These are phyloP conservation scores for Boletellus dicymbophilus DNA, from an alignment of 1,284 basidiomycete genomes.

Conservation along the genomic window DNA sequence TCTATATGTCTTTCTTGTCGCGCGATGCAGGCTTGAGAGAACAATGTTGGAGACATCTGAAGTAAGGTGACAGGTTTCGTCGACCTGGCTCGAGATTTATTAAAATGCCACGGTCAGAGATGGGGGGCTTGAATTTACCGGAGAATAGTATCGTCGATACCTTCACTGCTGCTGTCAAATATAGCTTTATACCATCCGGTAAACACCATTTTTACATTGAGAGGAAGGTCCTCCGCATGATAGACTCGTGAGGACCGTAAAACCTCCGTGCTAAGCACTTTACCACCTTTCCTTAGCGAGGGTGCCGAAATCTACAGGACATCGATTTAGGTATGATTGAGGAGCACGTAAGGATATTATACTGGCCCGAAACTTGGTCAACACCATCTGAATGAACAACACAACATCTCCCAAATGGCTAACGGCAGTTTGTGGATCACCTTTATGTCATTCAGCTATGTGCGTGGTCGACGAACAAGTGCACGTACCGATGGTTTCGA, in stretches of 20 bases:
- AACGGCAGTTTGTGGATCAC: slow-evolving; percentile 79
- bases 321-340: neutral
- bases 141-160: slow-evolving; percentile 78
- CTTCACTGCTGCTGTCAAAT: slow-evolving; percentile 75
- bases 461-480: slow-evolving; percentile 8
- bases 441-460: slow-evolving; percentile 37
- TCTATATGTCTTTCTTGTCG: slow-evolving; percentile 57
- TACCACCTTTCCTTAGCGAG: slow-evolving; percentile 43
- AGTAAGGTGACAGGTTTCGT: slow-evolving; percentile 70
- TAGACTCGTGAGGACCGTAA: slow-evolving; percentile 51
- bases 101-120: neutral
- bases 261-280: slow-evolving; percentile 49
- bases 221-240: slow-evolving; percentile 42
- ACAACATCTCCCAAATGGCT: slow-evolving; percentile 75
- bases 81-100: slow-evolving; percentile 44
- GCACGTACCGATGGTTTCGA: slow-evolving; percentile 76
- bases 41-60: slow-evolving; percentile 64
- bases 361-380: slow-evolving; percentile 64
- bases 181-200: slow-evolving; percentile 71
- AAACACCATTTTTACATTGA: slow-evolving; percentile 53
- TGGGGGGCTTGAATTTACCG: slow-evolving; percentile 44
- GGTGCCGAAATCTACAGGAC: slow-evolving; percentile 28
- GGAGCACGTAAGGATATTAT: slow-evolving; percentile 12
- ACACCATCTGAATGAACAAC: slow-evolving; percentile 64
- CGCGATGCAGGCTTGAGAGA: slow-evolving; percentile 59